phyloP scores from a whole-genome alignment of 2,329 filamentous ascomycete species.

The Incumbomyces delicatus region DNA sequence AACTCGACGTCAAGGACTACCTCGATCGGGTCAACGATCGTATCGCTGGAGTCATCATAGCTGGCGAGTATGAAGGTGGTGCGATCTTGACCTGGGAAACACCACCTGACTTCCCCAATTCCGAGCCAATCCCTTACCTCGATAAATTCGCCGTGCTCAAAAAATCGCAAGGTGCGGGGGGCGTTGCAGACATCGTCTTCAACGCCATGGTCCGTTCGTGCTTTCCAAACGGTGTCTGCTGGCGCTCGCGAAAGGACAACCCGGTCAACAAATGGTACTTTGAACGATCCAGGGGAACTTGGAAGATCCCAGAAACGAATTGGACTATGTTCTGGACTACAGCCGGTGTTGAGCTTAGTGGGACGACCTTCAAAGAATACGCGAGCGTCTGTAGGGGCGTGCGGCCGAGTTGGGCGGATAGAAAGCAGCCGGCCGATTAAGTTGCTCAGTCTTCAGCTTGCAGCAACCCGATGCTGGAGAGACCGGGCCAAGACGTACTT shows the following conservation, averaged over 20 bases:
- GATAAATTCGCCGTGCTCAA: slow-evolving; percentile 96
- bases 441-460: too few species aligned
- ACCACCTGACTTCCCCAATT: slow-evolving; percentile 50
- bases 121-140: slow-evolving; percentile 73
- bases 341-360: slow-evolving; percentile 42
- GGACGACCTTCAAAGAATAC: slow-evolving; percentile 54
- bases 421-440: slow-evolving; percentile 26
- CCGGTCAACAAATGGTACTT: slow-evolving; percentile 99
- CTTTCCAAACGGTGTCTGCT: slow-evolving; percentile 82
- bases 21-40: slow-evolving; percentile 68
- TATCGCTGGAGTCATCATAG: slow-evolving; percentile 85
- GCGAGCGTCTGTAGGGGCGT: slow-evolving; percentile 62
- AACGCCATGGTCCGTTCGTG: slow-evolving; percentile 87
- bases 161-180: slow-evolving; percentile 76
- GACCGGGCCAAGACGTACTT: too few species aligned
- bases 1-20: slow-evolving; percentile 75
- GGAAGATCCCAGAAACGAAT: slow-evolving; percentile 68
- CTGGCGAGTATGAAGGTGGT: slow-evolving; percentile 91
- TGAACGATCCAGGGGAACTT: slow-evolving; percentile 73
- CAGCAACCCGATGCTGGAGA: too few species aligned
- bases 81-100: slow-evolving; percentile 92
- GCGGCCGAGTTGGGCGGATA: slow-evolving; percentile 39
- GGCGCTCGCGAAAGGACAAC: slow-evolving; percentile 81
- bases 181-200: slow-evolving; percentile 92
- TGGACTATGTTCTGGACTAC: slow-evolving; percentile 99